Evolutionary conservation across 1,284 basidiomycete genomes (phyloP), one percentile per base, ranked within the genome.

Genomic region (Somion occarium): DNA sequence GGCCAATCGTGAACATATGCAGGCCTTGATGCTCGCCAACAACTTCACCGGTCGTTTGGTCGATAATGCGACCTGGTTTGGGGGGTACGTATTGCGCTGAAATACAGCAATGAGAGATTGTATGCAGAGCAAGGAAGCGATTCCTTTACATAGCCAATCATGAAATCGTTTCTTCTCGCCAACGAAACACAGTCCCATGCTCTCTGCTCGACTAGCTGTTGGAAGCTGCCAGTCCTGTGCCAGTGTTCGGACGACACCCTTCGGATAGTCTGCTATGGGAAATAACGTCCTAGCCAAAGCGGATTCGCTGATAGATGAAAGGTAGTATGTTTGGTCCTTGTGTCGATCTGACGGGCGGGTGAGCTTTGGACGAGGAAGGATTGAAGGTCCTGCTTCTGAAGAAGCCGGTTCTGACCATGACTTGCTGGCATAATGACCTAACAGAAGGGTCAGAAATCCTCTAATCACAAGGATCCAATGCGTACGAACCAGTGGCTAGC

Each of bases 111-210:
- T n/a, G n/a, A n/a, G n/a, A n/a, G n/a, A n/a, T n/a, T n/a, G n/a
- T n/a, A n/a, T n/a, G n/a, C n/a, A n/a, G n/a, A n/a, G n/a, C n/a
- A n/a, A n/a, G n/a, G n/a, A n/a, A n/a, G n/a, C n/a, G n/a, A n/a
- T n/a, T n/a, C n/a, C n/a, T 70, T 50, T 53, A 92, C 93, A 79
- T 44, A 96, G 68, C 63, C 94, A 96, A 13, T 80, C 71, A 41
- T 77, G 75, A 61, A 96, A 96, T 48, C 73, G 78, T 15, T 78
- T 75, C 60, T 85, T 82, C 68, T 94, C 81, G 12, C 95, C 96
- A 5, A 98, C 86, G 59, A 98, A 98, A 64, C 96, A 98, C n/a
- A 98, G 79, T 0, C 96, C 96, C 88, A 98, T 96, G 66, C 91
- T 94, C 65, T 99, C 96, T 20, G 76, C 76, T 49, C 92, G 77